Base-by-base conservation (phyloP, 345 rosid species). In the Trapa incisa region DNA sequence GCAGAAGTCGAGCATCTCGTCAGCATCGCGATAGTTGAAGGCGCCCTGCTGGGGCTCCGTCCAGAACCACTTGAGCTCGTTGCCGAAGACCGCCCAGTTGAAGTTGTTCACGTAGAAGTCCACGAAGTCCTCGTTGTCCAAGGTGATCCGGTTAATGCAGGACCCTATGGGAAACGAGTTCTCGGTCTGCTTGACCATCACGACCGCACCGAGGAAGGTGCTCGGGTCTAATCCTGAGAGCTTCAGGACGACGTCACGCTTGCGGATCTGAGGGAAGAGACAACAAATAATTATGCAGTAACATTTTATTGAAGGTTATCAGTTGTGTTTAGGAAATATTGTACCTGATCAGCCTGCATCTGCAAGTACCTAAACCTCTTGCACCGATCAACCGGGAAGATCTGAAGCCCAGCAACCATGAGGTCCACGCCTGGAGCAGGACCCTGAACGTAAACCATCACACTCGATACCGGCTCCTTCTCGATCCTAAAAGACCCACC, bases 1-100 rank as follows among this genome's bases (percentile, higher is more conserved):
- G 64, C 97, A 94, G 71, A 91, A 70, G n/a, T 68, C 88, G 60
- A 94, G 71, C 99, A 94, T 81, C 68, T 83, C 91, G 71, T 94
- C 97, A 0, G 99, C 97, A 47, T 89, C 95, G 43, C 76, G 81
- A 78, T 89, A 94, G 76, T 87, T 91, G 74, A 87, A 61, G 62
- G 74, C 87, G 11, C 97, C 96, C 76, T 76, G 81, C 70, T 84
- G 91, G 48, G 99, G 12, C 70, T 94, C 99, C 8, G 99, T 94
- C 97, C 97, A 91, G 69, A 79, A 87, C 99, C 99, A 94, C 79
- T 91, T 94, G 82, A 94, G 72, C 81, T 94, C 99, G 71, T 94
- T 91, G 47, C 85, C 91, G 50, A 94, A 91, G 74, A 91, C 99
- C 22, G 91, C 95, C 99, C 99, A 94, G 74, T 86, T 80, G 83